These are phyloP conservation scores for Aspergillus eucalypticola DNA, from an alignment of 2,329 filamentous ascomycete genomes.

Conservation along the genomic window DNA sequence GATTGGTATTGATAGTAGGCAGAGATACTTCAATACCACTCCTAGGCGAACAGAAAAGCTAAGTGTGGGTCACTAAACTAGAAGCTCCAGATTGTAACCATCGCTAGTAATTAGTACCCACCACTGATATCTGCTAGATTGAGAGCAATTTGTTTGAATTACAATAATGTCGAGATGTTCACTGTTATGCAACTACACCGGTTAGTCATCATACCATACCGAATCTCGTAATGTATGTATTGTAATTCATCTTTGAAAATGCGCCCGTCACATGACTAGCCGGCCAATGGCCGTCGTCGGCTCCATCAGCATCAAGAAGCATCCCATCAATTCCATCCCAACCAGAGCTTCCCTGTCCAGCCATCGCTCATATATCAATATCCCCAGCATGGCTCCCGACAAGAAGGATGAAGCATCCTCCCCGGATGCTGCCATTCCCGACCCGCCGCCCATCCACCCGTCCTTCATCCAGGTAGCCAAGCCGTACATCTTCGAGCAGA, in stretches of 20 bases:
- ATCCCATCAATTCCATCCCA: not conserved
- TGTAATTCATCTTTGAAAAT: not conserved
- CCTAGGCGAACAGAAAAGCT: too few relatives aligned
- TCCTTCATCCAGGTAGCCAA: slow-evolving; percentile 65
- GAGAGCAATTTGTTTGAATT: too few relatives aligned
- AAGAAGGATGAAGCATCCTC: slow-evolving; percentile 20
- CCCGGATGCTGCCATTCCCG: slow-evolving; percentile 19
- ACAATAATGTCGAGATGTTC: too few relatives aligned
- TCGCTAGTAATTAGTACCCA: too few relatives aligned
- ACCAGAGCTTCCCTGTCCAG: not conserved
- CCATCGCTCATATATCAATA: not conserved
- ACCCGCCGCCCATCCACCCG: slow-evolving; percentile 56
- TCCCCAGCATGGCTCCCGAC: slow-evolving; percentile 24
- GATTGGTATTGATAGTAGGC: too few relatives aligned
- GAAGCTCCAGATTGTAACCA: too few relatives aligned
- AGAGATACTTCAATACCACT: too few relatives aligned
- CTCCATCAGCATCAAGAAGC: not conserved
- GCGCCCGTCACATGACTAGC: not conserved
- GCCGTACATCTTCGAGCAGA: slow-evolving; percentile 81
- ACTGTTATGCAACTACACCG: not conserved
- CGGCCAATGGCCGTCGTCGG: not conserved
- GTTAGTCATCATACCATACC: not conserved
- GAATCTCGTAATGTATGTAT: not conserved
- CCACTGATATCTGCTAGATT: too few relatives aligned
- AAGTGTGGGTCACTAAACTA: too few relatives aligned